A percentile compares a stretch with the other conserved stretches of the same genome.
phyloP scores from a whole-genome alignment of 2,329 filamentous ascomycete species.

The Rhexocercosporidium sp. region DNA sequence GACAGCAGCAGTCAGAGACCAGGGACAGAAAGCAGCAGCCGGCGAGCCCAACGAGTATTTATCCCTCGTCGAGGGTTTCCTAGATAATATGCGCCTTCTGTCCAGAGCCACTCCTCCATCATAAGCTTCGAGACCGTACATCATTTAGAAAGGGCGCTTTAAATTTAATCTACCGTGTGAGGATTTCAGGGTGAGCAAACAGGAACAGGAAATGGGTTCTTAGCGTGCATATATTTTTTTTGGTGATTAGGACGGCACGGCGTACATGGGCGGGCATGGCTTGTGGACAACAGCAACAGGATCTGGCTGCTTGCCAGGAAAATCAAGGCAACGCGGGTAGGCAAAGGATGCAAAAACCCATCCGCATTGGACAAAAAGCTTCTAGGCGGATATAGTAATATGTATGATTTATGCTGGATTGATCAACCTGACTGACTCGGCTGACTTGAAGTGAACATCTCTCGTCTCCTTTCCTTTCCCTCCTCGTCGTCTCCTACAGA shows the following conservation, averaged over 20 bases:
- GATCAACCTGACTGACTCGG: neutral
- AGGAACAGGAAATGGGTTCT: neutral
- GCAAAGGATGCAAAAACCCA: neutral
- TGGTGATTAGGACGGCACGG: neutral
- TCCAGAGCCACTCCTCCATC: constrained; percentile 25
- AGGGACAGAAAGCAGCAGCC: constrained; percentile 61
- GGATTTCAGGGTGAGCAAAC: neutral
- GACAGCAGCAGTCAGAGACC: constrained; percentile 66
- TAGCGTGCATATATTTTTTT: neutral
- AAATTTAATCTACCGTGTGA: neutral
- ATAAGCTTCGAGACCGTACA: neutral
- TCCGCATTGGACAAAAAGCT: neutral
- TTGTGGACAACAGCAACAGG: neutral
- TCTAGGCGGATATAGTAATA: neutral
- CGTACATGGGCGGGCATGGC: neutral
- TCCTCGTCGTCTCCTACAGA: no score
- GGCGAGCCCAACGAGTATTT: constrained; percentile 64
- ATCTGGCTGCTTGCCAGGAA: neutral
- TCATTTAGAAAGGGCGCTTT: neutral
- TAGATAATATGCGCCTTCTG: constrained; percentile 63
- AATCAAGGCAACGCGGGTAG: neutral
- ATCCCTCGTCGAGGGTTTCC: constrained; percentile 72
- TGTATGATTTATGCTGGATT: neutral
- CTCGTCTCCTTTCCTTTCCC: neutral
- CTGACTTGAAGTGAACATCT: neutral